Evolutionary conservation across 106 monocot species (phyloP).

Genomic region (Gastrodia elata): DNA sequence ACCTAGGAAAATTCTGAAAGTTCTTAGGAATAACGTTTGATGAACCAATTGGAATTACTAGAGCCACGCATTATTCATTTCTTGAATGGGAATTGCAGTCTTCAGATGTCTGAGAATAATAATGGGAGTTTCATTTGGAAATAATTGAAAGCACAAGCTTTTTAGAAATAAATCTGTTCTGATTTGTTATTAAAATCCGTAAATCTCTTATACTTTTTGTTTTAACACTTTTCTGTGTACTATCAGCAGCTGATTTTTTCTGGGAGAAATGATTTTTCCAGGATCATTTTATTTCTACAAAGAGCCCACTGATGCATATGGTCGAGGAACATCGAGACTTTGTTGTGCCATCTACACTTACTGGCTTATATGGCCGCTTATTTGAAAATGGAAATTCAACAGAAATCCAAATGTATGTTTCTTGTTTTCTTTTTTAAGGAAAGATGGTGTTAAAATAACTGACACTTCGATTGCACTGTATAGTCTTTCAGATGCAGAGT

Average conservation of each 20-base stretch:
- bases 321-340: constrained; percentile 44
- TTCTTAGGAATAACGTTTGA: too few species aligned
- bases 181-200: neutral
- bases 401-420: constrained; percentile 57
- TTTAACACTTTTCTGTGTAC: constrained; percentile 1
- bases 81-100: too few species aligned
- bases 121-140: too few species aligned
- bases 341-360: constrained; percentile 50
- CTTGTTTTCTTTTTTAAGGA: neutral
- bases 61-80: too few species aligned
- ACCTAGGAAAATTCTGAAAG: too few species aligned
- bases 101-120: too few species aligned
- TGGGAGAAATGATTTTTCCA: constrained; percentile 49
- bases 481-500: constrained; percentile 86
- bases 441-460: constrained; percentile 12
- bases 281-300: constrained; percentile 27
- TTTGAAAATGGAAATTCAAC: constrained; percentile 65
- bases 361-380: constrained; percentile 67
- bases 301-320: constrained; percentile 16
- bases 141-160: too few species aligned
- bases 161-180: too few species aligned
- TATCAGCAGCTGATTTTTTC: constrained; percentile 71
- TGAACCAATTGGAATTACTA: too few species aligned
- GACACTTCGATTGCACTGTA: constrained; percentile 8
- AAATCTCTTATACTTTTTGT: neutral